A percentile compares a stretch with the other conserved stretches of the same genome.
These are phyloP conservation scores for Chaetoceros muelleri DNA, from an alignment of 108 stramenopile species.

Conservation along the genomic window DNA sequence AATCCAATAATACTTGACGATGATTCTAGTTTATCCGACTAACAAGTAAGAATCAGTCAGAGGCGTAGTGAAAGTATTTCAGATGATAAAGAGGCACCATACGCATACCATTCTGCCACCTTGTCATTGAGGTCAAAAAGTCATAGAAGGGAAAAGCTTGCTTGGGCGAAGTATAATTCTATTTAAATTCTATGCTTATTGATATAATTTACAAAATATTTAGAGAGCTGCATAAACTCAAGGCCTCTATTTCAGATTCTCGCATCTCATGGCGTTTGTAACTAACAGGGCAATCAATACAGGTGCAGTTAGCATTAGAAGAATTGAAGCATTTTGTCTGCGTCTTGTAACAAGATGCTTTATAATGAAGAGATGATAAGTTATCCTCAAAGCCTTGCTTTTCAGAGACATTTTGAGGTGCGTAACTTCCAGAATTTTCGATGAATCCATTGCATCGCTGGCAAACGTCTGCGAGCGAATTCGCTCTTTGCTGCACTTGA, in stretches of 20 bases:
- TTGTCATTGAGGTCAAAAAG: too few relatives aligned
- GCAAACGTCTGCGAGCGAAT: constrained; percentile 46
- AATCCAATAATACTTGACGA: too few relatives aligned
- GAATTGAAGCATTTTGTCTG: constrained; percentile 20
- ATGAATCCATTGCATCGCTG: constrained; percentile 56
- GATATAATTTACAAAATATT: too few relatives aligned
- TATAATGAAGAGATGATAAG: constrained; percentile 1
- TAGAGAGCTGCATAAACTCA: constrained; percentile 33
- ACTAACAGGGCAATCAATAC: constrained; percentile 77
- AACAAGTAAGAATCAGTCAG: too few relatives aligned
- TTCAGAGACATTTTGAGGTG: constrained; percentile 6
- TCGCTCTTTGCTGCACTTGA: constrained; percentile 33
- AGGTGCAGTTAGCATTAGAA: constrained; percentile 73
- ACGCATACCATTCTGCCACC: too few relatives aligned
- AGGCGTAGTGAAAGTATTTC: too few relatives aligned
- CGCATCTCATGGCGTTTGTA: constrained; percentile 58
- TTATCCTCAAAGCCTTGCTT: background rate
- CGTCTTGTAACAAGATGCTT: background rate
- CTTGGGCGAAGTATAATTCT: too few relatives aligned
- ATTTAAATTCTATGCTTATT: too few relatives aligned
- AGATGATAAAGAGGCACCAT: too few relatives aligned
- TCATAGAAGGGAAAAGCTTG: too few relatives aligned
- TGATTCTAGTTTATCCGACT: too few relatives aligned
- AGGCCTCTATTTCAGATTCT: constrained; percentile 59
- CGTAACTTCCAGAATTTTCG: constrained; percentile 60